Conservation (phyloP, 73 alveolate genomes). For the Paramecium bursaria region DNA sequence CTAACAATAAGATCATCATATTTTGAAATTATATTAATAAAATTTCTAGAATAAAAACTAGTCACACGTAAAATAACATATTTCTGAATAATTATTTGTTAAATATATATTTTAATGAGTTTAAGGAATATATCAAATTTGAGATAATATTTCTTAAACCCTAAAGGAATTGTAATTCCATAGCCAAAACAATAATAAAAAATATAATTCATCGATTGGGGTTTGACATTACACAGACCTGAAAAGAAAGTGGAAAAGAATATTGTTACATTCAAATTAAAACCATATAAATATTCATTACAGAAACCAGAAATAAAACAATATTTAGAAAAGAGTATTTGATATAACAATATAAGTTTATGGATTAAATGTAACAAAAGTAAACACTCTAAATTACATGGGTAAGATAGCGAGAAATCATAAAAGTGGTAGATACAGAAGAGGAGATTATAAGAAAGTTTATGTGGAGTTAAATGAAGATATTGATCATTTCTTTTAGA, state of each 20-base stretch:
- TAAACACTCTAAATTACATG: conserved; percentile 44
- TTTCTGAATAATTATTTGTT: no score
- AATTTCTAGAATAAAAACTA: no score
- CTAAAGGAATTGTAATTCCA: conserved; percentile 10
- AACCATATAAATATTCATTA: conserved; percentile 52
- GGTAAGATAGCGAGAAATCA: conserved; percentile 40
- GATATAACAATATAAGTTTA: conserved; percentile 3
- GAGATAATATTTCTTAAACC: conserved; percentile 36
- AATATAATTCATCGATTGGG: background rate
- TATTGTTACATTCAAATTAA: conserved; percentile 37
- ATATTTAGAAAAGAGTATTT: conserved; percentile 14
- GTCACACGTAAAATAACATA: no score
- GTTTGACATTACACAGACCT: conserved; percentile 36
- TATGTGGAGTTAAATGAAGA: conserved; percentile 49
- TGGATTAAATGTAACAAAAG: conserved; percentile 56
- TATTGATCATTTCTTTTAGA: conserved; percentile 44
- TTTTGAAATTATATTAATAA: no score
- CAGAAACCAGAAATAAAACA: conserved; percentile 49
- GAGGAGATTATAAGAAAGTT: conserved; percentile 38
- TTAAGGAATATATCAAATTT: conserved; percentile 33
- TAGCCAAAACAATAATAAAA: conserved; percentile 8
- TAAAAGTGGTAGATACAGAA: conserved; percentile 44
- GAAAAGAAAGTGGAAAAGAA: conserved; percentile 35
- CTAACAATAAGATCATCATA: background rate
- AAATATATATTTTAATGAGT: background rate